These are phyloP conservation scores for Cladophialophora immunda DNA, from an alignment of 2,329 filamentous ascomycete species.

Conservation along the genomic window DNA sequence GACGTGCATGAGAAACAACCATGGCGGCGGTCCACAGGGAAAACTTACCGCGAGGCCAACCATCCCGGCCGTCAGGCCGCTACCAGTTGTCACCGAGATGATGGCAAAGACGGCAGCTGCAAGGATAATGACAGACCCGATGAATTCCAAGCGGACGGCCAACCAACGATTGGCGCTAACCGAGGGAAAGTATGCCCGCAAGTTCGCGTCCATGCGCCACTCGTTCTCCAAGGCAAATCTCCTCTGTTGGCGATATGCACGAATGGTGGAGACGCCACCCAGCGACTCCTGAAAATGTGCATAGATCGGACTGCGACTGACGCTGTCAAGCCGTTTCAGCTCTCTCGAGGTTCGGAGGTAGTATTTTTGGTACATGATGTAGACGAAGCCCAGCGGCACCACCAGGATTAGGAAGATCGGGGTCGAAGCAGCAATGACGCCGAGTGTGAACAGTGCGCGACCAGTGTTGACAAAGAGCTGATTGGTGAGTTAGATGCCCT, in stretches of 20 bases:
- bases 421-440: slow-evolving; percentile 81
- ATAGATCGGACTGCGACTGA: slow-evolving; percentile 94
- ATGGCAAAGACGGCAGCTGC: slow-evolving; percentile 83
- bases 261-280: slow-evolving; percentile 91
- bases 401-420: slow-evolving; percentile 84
- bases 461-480: slow-evolving; percentile 77
- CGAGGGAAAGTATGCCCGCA: slow-evolving; percentile 93
- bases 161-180: slow-evolving; percentile 96
- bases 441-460: slow-evolving; percentile 81
- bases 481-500: slow-evolving; percentile 33
- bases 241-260: slow-evolving; percentile 88
- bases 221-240: slow-evolving; percentile 94
- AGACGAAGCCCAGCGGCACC: slow-evolving; percentile 79
- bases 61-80: slow-evolving; percentile 71
- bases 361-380: slow-evolving; percentile 95
- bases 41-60: slow-evolving; percentile 75
- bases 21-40: not conserved
- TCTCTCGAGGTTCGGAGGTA: slow-evolving; percentile 96
- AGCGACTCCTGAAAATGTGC: slow-evolving; percentile 98
- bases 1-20: not conserved
- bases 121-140: slow-evolving; percentile 93
- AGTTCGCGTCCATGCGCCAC: slow-evolving; percentile 94
- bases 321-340: slow-evolving; percentile 92
- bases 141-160: slow-evolving; percentile 91
- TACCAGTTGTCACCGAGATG: slow-evolving; percentile 76